phyloP scores from a whole-genome alignment of 78 protist species.

The Dictyostelium firmibasis region DNA sequence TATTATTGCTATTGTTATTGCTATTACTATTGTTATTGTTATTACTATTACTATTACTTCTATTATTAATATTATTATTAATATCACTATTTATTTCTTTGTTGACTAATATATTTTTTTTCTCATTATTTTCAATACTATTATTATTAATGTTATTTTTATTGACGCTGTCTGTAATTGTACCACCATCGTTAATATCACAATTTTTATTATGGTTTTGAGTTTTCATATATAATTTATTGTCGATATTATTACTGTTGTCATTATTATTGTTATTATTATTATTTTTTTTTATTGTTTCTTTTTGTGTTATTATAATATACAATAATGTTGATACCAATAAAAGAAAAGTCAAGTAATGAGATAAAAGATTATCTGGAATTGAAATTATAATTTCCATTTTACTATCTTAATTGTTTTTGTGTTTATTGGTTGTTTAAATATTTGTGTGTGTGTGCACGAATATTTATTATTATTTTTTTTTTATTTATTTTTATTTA shows the following conservation, averaged over 20 bases:
- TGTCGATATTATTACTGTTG: neutral
- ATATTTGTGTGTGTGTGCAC: neutral
- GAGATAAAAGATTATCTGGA: neutral
- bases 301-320: neutral
- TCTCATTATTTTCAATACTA: neutral
- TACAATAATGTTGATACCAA: neutral
- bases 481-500: neutral
- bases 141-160: neutral
- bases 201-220: neutral
- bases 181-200: neutral
- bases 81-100: neutral
- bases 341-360: neutral
- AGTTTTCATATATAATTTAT: neutral
- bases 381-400: conserved; percentile 1
- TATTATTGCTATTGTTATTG: neutral
- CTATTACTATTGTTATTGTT: neutral
- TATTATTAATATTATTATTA: neutral
- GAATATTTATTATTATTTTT: neutral
- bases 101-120: neutral
- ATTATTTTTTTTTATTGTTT: neutral
- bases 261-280: neutral
- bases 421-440: neutral
- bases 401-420: neutral
- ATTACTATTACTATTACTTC: neutral
- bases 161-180: neutral